Conservation (phyloP, 73 alveolate genomes). For the Uronychia binucleata region DNA sequence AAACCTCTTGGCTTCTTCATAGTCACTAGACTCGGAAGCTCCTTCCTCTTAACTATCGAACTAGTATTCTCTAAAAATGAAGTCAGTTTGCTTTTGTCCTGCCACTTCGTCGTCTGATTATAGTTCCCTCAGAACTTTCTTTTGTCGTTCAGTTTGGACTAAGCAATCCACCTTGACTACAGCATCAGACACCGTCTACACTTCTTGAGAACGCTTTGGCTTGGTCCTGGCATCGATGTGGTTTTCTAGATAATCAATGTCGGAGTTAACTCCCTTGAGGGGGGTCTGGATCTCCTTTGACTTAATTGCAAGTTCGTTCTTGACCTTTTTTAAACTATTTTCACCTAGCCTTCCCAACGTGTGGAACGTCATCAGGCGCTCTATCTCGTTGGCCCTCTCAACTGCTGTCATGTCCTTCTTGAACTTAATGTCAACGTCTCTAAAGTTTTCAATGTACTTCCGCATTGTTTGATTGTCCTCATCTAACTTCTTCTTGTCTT, state of each 20-base stretch:
- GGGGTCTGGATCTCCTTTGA: background rate
- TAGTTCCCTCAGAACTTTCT: background rate
- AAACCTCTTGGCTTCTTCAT: background rate
- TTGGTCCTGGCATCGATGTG: background rate
- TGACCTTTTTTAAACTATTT: background rate
- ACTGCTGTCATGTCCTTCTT: background rate
- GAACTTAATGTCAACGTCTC: background rate
- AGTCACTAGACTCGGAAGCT: background rate
- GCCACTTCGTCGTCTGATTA: background rate
- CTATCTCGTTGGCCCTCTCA: background rate
- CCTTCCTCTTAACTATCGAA: background rate
- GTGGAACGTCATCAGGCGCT: background rate
- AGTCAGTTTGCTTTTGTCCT: background rate
- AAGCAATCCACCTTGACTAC: background rate
- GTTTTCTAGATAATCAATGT: background rate
- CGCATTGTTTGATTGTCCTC: background rate
- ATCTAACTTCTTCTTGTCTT: background rate
- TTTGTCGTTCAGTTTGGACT: background rate
- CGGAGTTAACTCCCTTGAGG: background rate
- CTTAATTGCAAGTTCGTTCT: background rate
- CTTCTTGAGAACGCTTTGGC: background rate
- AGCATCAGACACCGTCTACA: background rate
- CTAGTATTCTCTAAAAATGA: background rate
- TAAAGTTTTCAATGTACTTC: background rate
- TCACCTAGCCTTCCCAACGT: background rate